Evolutionary conservation across 108 stramenopile species (phyloP).

Genomic region (Cylindrotheca fusiformis): DNA sequence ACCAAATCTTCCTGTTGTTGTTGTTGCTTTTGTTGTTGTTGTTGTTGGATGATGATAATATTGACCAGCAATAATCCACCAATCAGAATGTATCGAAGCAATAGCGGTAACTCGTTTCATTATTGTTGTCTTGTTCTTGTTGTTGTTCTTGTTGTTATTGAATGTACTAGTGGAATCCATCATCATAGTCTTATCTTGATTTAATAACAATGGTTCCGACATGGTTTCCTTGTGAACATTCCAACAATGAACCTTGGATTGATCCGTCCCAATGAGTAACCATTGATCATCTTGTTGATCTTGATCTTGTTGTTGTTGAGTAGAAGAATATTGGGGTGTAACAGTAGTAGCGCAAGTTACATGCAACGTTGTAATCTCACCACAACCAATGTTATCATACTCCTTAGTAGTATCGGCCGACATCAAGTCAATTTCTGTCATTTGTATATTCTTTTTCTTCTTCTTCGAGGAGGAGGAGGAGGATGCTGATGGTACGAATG

Average conservation of each 20-base stretch:
- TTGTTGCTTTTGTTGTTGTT: no score
- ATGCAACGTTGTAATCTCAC: background rate
- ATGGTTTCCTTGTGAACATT: background rate
- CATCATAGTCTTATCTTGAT: no score
- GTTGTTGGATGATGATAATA: no score
- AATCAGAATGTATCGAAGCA: background rate
- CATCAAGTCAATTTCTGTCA: background rate
- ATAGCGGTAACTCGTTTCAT: background rate
- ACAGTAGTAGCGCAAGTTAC: background rate
- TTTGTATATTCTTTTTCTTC: background rate
- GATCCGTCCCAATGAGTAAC: background rate
- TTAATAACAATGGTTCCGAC: background rate
- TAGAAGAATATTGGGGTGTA: no score
- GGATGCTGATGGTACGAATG: no score
- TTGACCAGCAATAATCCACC: background rate
- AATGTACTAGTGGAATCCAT: no score
- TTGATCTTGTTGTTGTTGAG: no score
- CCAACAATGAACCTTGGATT: conserved; percentile 1
- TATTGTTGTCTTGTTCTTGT: background rate
- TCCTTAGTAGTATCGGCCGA: background rate
- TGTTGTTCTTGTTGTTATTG: background rate
- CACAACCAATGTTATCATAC: background rate
- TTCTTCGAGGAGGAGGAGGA: background rate
- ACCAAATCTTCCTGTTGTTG: no score
- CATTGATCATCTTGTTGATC: no score